Base-by-base conservation (phyloP, 2,329 filamentous ascomycete species). In the Colletotrichum filicis region DNA sequence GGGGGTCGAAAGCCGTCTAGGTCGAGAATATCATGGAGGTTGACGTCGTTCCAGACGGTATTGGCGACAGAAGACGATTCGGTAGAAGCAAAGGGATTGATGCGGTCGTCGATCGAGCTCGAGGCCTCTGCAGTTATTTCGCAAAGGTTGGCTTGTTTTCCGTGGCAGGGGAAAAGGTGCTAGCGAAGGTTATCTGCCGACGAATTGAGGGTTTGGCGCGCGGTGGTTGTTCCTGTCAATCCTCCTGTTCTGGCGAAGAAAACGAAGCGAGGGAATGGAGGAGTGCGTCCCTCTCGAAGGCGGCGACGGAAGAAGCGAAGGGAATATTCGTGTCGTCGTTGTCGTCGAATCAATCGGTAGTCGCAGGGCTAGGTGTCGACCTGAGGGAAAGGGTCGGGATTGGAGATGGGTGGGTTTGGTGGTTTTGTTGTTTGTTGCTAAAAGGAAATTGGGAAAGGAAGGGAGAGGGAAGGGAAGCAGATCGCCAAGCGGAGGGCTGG, bases 121-220 rank as follows among this genome's bases (percentile, higher is more conserved):
- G 28, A 66, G 56, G 32, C 16, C 28, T 65, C 22, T 6, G 35
- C 28, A 19, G 16, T 42, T 12, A 46, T 28, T 52, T 56, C 55
- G 63, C 53, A 56, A 46, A 46, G 68, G 68, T 42, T 55, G 53
- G 42, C 28, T 62, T 72, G 32, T 62, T 72, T 49, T 62, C 49
- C 28, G 69, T 72, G 69, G 69, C 69, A 72, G 69, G 69, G 64
- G 37, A 62, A 53, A 26, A 49, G 53, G 52, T 62, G 65, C 68
- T 62, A 72, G 69, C 69, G 69, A 72, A 42, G 37, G 69, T 72
- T 72, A 72, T 68, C 69, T 72, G 69, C 69, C 69, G 35, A 63
- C 30, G 56, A 67, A 53, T 66, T n/a, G 53, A 53, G 24, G 37
- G 58, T 58, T 49, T 66, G 68, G 56, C 32, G 56, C 32, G 62